phyloP scores from a whole-genome alignment of 1,284 basidiomycete genomes.

The Rhodotorula sp. region DNA sequence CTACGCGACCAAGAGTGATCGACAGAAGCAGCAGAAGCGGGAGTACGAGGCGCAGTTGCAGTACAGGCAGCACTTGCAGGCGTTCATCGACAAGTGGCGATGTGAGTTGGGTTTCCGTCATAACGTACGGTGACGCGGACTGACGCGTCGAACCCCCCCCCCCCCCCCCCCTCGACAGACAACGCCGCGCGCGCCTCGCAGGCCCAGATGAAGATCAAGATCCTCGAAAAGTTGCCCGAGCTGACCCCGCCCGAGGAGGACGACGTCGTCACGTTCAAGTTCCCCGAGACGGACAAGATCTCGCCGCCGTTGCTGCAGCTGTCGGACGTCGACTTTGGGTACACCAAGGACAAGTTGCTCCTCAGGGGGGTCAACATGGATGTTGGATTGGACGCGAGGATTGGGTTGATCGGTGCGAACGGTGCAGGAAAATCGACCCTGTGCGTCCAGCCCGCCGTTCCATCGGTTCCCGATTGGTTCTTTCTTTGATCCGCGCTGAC shows the following conservation, averaged over 20 bases:
- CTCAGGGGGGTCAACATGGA: constrained; percentile 84
- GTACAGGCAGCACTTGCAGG: constrained; percentile 91
- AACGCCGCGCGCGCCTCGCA: constrained; percentile 65
- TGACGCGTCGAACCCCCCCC: neutral
- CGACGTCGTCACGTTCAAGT: constrained; percentile 84
- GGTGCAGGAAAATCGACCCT: constrained; percentile 56
- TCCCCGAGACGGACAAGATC: constrained; percentile 92
- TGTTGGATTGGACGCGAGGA: constrained; percentile 80
- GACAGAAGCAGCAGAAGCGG: constrained; percentile 70
- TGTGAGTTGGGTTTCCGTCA: constrained; percentile 59
- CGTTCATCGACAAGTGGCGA: constrained; percentile 95
- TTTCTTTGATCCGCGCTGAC: no score
- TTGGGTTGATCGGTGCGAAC: constrained; percentile 80
- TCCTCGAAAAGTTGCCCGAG: constrained; percentile 94
- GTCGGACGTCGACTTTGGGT: constrained; percentile 88
- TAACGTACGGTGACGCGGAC: neutral
- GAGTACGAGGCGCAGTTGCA: constrained; percentile 95
- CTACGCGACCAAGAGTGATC: constrained; percentile 96
- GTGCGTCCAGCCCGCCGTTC: constrained; percentile 27
- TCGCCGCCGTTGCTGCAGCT: constrained; percentile 95
- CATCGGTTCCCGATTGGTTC: no score
- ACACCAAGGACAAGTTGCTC: constrained; percentile 74
- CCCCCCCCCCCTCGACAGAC: constrained; percentile 34
- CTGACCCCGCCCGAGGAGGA: constrained; percentile 63
- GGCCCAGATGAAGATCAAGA: constrained; percentile 96